A percentile compares a stretch with the other conserved stretches of the same genome.
These are phyloP conservation scores for Fragilaria crotonensis DNA, from an alignment of 108 stramenopile species.

Conservation along the genomic window DNA sequence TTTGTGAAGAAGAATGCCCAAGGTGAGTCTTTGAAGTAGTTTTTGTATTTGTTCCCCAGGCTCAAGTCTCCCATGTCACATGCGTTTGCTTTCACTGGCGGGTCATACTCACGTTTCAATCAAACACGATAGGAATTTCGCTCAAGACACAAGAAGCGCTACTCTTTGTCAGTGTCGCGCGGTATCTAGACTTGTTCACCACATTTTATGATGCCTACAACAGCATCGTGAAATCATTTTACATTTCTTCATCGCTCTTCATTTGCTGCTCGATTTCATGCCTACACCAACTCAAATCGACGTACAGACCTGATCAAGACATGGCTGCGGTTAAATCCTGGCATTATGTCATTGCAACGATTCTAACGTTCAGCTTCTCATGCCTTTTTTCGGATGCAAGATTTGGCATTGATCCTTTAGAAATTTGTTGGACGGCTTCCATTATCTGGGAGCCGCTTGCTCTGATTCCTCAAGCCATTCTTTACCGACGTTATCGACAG, in stretches of 20 bases:
- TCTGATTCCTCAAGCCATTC: too few species aligned
- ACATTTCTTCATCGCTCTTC: slow-evolving; percentile 62
- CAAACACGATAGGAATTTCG: slow-evolving; percentile 82
- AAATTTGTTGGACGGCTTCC: slow-evolving; percentile 79
- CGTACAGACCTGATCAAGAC: slow-evolving; percentile 82
- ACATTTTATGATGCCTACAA: slow-evolving; percentile 81
- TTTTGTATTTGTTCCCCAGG: too few species aligned
- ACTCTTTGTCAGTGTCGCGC: slow-evolving; percentile 77
- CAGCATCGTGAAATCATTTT: slow-evolving; percentile 75
- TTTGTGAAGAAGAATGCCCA: too few species aligned
- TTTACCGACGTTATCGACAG: too few species aligned
- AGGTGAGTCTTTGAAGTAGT: too few species aligned
- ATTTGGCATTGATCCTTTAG: slow-evolving; percentile 17
- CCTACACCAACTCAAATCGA: too few species aligned
- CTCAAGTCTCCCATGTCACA: too few species aligned
- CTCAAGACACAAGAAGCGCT: slow-evolving; percentile 89
- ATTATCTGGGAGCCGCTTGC: slow-evolving; percentile 81
- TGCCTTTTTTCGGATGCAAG: slow-evolving; percentile 8
- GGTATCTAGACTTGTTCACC: slow-evolving; percentile 70
- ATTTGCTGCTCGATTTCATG: too few species aligned
- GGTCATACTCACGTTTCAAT: too few species aligned
- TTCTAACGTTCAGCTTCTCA: background rate
- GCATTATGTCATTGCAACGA: too few species aligned
- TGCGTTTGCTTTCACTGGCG: too few species aligned
- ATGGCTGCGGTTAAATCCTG: too few species aligned